A percentile compares a stretch with the other conserved stretches of the same genome.
Conservation (phyloP, 78 protist species). For the Dictyostelium discoideum region DNA sequence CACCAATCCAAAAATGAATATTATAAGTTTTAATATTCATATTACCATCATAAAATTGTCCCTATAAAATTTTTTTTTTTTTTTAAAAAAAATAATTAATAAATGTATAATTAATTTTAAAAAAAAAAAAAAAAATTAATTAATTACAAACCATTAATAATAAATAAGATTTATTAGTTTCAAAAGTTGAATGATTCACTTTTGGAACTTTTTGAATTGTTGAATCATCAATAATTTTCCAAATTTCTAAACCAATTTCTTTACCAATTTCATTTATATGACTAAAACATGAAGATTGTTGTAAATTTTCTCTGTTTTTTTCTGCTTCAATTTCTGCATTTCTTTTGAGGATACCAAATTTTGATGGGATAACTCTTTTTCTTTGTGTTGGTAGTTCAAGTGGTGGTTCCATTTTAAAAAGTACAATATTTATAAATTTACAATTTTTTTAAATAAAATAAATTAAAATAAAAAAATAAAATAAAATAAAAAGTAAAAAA, state of each 20-base stretch:
- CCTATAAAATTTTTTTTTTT: background rate
- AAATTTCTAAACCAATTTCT: slow-evolving; percentile 28
- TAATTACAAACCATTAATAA: slow-evolving; percentile 10
- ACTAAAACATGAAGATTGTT: background rate
- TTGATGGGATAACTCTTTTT: background rate
- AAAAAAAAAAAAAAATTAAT: background rate
- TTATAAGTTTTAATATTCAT: slow-evolving; percentile 3
- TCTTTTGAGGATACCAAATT: background rate
- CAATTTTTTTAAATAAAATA: background rate
- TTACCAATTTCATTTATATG: slow-evolving; percentile 39
- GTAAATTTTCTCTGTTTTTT: background rate
- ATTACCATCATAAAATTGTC: background rate
- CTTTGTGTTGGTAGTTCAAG: background rate
- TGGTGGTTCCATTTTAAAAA: background rate
- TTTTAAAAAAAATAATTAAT: background rate
- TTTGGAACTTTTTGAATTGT: slow-evolving; percentile 36
- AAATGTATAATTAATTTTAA: background rate
- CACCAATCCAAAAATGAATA: slow-evolving; percentile 50
- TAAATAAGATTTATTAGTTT: slow-evolving; percentile 18
- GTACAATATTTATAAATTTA: too few species aligned
- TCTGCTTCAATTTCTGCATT: background rate
- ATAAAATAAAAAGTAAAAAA: background rate
- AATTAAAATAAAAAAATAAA: background rate
- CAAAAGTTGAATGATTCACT: background rate
- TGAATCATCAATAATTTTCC: slow-evolving; percentile 15